Conservation (phyloP, 352 stramenopile genomes). For the Phytophthora litchii region DNA sequence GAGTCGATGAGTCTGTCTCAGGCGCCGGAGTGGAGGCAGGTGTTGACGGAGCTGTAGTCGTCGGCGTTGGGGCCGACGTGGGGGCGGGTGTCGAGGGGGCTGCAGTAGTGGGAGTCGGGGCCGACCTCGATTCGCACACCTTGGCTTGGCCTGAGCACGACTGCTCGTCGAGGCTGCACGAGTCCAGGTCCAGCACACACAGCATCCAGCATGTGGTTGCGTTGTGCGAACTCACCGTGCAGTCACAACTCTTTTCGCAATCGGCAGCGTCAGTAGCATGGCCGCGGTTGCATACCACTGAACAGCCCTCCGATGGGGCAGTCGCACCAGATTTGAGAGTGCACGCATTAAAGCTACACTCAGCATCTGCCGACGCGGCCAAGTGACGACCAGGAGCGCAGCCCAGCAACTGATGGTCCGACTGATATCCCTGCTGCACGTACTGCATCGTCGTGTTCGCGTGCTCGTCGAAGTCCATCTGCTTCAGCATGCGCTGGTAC, state of each 20-base stretch:
- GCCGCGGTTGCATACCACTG: conserved; percentile 47
- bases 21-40: conserved; percentile 8
- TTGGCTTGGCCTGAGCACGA: conserved; percentile 45
- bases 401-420: conserved; percentile 40
- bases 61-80: background rate
- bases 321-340: conserved; percentile 29
- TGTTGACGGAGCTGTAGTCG: conserved; percentile 6
- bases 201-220: conserved; percentile 60
- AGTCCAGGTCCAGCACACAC: conserved; percentile 51
- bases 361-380: conserved; percentile 34
- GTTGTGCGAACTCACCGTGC: conserved; percentile 26
- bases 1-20: conserved; percentile 1
- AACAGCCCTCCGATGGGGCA: conserved; percentile 35
- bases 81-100: conserved; percentile 12
- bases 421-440: conserved; percentile 28
- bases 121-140: conserved; percentile 31
- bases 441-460: conserved; percentile 41
- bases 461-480: conserved; percentile 55
- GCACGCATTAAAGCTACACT: conserved; percentile 43
- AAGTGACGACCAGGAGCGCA: conserved; percentile 48
- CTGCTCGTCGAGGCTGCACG: conserved; percentile 33
- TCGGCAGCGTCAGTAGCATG: conserved; percentile 28
- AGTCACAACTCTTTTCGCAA: conserved; percentile 38
- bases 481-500: conserved; percentile 56
- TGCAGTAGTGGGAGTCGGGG: conserved; percentile 15